Evolutionary conservation across 1,284 basidiomycete genomes (phyloP).

Genomic region (Sanghuangporus weigelae): DNA sequence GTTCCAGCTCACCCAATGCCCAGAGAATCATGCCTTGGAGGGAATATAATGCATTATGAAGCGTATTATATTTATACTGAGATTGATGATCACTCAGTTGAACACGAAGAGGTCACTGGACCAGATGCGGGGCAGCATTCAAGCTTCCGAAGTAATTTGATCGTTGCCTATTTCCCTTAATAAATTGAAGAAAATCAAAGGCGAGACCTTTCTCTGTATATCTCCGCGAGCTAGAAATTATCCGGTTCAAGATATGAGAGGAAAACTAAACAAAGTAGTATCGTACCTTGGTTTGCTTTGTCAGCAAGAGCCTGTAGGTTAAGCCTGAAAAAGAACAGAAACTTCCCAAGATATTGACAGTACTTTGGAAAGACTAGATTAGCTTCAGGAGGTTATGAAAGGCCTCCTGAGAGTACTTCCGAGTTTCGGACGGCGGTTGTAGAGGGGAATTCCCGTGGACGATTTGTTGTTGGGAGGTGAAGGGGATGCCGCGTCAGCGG

Average conservation of each 20-base stretch:
- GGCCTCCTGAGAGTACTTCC: not conserved
- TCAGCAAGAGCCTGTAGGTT: not conserved
- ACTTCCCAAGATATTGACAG: not conserved
- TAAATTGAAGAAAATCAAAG: too few species aligned
- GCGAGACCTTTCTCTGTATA: too few species aligned
- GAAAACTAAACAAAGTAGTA: not conserved
- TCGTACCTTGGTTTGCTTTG: not conserved
- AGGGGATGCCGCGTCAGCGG: not conserved
- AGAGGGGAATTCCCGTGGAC: not conserved
- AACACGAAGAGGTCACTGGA: too few species aligned
- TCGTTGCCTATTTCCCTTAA: too few species aligned
- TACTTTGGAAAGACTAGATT: not conserved
- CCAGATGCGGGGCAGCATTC: too few species aligned
- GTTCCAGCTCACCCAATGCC: not conserved
- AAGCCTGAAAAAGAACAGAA: not conserved
- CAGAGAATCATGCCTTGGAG: too few species aligned
- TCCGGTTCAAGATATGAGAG: too few species aligned
- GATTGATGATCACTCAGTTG: too few species aligned
- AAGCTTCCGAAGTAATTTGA: too few species aligned
- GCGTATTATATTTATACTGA: too few species aligned
- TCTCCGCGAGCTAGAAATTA: too few species aligned
- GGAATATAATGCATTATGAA: too few species aligned
- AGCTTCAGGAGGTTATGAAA: not conserved
- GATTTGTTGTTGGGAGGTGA: not conserved
- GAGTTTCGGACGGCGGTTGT: not conserved